Conservation (phyloP, 202 grass and related monocot genomes). For the Setaria italica region DNA sequence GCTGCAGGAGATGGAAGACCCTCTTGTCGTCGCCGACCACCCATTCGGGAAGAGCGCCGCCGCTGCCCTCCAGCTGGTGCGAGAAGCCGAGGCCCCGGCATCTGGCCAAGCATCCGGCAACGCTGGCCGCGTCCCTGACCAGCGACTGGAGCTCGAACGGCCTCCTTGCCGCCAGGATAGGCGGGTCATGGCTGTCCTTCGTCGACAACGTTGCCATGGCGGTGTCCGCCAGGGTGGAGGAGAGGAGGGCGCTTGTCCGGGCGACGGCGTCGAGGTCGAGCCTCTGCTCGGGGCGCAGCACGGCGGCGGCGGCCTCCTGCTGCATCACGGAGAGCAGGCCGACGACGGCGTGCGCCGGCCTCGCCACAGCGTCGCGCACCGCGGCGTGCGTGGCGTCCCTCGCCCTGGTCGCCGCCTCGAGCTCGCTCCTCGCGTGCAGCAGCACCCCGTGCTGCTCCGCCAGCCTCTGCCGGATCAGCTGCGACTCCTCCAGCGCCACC, state of each 20-base stretch:
- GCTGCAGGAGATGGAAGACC: conserved; percentile 66
- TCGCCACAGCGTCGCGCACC: conserved; percentile 50
- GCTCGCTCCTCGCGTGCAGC: conserved; percentile 44
- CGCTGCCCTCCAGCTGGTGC: conserved; percentile 18
- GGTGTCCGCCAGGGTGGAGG: conserved; percentile 50
- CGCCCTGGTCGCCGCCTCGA: conserved; percentile 45
- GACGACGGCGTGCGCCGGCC: conserved; percentile 56
- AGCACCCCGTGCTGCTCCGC: conserved; percentile 56
- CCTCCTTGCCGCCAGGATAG: conserved; percentile 29
- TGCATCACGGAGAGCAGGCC: conserved; percentile 60
- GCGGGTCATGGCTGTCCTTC: background rate
- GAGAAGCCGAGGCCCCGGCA: conserved; percentile 48
- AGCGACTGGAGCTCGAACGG: conserved; percentile 55
- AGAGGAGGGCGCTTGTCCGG: conserved; percentile 44
- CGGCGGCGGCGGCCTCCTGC: conserved; percentile 1
- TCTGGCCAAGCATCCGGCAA: conserved; percentile 55
- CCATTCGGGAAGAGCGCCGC: conserved; percentile 38
- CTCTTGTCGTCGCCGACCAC: conserved; percentile 74
- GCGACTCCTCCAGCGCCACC: conserved; percentile 62
- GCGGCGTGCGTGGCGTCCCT: conserved; percentile 49
- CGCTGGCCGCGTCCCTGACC: conserved; percentile 51
- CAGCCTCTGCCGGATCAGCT: conserved; percentile 55
- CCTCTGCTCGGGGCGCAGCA: conserved; percentile 54
- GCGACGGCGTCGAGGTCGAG: conserved; percentile 46
- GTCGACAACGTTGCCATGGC: conserved; percentile 49